Conservation (phyloP, 2,329 filamentous ascomycete species). For the Ceratocystis huliohia region DNA sequence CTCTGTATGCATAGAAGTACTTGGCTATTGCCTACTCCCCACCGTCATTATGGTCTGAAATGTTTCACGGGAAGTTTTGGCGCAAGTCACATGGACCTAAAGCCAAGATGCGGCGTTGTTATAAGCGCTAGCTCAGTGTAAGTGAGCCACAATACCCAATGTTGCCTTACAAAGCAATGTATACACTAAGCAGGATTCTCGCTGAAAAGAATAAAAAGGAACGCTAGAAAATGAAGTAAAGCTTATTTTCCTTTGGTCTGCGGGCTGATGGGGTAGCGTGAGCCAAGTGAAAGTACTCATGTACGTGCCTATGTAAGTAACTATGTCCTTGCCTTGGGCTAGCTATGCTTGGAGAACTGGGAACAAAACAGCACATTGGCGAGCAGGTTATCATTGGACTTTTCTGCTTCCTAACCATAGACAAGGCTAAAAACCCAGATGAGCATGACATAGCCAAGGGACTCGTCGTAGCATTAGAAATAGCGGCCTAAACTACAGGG, state of each 20-base stretch:
- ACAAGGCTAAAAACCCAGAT: background rate
- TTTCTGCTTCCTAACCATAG: background rate
- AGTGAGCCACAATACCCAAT: background rate
- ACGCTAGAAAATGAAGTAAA: background rate
- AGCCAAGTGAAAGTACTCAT: background rate
- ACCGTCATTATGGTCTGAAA: no score
- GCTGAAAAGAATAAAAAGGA: background rate
- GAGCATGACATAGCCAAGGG: background rate
- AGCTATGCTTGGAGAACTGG: background rate
- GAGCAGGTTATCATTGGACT: background rate
- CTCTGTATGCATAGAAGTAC: background rate
- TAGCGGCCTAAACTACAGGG: background rate
- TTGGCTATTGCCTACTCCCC: background rate
- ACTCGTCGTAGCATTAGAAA: background rate
- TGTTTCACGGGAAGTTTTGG: background rate
- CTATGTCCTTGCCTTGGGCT: background rate
- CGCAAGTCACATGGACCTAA: background rate
- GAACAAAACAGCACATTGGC: background rate
- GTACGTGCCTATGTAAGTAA: background rate
- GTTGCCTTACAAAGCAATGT: background rate
- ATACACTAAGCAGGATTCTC: background rate
- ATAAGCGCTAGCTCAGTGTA: background rate
- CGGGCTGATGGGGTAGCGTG: background rate
- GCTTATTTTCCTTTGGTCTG: background rate
- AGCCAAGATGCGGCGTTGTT: background rate